phyloP scores from a whole-genome alignment of 805 yeast genomes.

The Schizosaccharomyces japonicus region DNA sequence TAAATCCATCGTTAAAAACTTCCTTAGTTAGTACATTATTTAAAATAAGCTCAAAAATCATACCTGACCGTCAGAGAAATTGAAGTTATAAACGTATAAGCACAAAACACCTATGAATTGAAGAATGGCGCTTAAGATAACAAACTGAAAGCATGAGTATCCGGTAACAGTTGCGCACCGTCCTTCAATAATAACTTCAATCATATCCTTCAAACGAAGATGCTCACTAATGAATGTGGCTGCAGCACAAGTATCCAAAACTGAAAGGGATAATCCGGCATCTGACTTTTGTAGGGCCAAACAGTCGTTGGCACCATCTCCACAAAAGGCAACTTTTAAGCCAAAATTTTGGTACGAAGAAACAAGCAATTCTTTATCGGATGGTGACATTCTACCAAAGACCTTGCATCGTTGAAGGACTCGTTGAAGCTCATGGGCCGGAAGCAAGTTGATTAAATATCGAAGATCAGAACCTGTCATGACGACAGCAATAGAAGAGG shows the following conservation, averaged over 20 bases:
- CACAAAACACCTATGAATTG: constrained; percentile 76
- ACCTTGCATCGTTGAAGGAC: constrained; percentile 29
- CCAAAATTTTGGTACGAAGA: constrained; percentile 62
- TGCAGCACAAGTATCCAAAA: constrained; percentile 95
- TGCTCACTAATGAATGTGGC: constrained; percentile 87
- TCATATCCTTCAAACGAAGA: constrained; percentile 79
- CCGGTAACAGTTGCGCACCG: constrained; percentile 85
- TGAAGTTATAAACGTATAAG: constrained; percentile 66
- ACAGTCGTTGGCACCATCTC: constrained; percentile 98
- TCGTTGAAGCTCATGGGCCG: constrained; percentile 25
- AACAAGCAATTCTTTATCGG: constrained; percentile 87
- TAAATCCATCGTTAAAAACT: constrained; percentile 75
- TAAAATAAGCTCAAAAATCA: too few species aligned
- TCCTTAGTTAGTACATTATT: too few species aligned
- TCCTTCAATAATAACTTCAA: constrained; percentile 80
- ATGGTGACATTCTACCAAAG: constrained; percentile 96
- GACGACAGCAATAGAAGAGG: constrained; percentile 6
- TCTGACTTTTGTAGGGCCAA: constrained; percentile 96
- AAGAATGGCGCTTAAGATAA: constrained; percentile 90
- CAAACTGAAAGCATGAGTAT: constrained; percentile 89
- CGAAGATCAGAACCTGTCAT: constrained; percentile 32
- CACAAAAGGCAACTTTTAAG: constrained; percentile 90
- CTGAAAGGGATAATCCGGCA: constrained; percentile 84
- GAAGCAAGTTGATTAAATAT: constrained; percentile 29
- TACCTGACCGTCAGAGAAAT: constrained; percentile 93